Conservation (phyloP, 2,329 filamentous ascomycete genomes). For the Nemania diffusa region DNA sequence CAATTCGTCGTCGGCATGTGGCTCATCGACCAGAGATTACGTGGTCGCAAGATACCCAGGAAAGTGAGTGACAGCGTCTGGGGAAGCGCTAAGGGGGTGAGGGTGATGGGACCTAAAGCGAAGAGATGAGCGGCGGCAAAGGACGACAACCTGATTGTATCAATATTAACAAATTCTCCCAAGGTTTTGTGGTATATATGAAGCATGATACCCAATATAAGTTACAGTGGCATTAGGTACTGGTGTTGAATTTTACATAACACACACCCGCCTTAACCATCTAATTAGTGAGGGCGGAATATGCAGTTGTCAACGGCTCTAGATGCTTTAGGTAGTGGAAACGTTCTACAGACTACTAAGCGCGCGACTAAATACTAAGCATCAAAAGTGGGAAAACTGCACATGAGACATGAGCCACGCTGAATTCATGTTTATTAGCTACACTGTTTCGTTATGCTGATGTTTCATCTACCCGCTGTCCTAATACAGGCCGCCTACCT, state of each 20-base stretch:
- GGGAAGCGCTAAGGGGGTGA: conserved; percentile 69
- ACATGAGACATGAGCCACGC: not conserved
- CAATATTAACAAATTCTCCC: not conserved
- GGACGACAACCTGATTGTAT: conserved; percentile 5
- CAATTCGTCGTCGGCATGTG: conserved; percentile 88
- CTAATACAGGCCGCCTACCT: too few relatives aligned
- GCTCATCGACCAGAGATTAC: conserved; percentile 83
- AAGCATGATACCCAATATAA: conserved; percentile 33
- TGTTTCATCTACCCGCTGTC: too few relatives aligned
- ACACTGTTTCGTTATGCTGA: too few relatives aligned
- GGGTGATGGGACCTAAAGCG: conserved; percentile 45
- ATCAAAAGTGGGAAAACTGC: not conserved
- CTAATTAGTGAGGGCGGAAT: not conserved
- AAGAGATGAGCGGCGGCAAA: conserved; percentile 21
- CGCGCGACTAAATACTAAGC: not conserved
- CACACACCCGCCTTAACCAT: too few relatives aligned
- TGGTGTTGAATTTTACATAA: not conserved
- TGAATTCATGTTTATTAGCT: not conserved
- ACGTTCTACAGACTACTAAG: not conserved
- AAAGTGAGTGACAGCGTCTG: conserved; percentile 80
- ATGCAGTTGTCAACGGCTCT: not conserved
- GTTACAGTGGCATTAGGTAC: conserved; percentile 4
- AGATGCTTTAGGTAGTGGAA: not conserved
- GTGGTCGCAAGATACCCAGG: conserved; percentile 79
- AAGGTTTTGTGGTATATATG: conserved; percentile 4